Evolutionary conservation across 2,329 filamentous ascomycete species (phyloP), one percentile per base, ranked within the genome.

Genomic region (Lecanosticta acicola): DNA sequence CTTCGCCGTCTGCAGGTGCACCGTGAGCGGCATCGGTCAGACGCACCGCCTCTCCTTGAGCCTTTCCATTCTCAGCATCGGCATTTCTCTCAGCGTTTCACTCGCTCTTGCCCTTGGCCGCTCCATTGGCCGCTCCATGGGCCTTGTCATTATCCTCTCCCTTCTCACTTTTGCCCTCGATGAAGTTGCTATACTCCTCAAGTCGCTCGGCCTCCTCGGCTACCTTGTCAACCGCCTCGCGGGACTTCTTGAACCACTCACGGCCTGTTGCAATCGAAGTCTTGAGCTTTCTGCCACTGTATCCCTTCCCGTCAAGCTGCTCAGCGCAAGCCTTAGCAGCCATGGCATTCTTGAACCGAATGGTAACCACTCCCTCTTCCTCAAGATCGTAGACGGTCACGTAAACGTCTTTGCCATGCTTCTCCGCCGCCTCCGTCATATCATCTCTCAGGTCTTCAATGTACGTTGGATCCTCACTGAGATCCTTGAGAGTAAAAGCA

Each of bases 401-500:
- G 61, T 94, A 96, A 24, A 89, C 94, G 29, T 97, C 87, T 18
- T 83, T 76, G 2, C 93, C 93, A 11, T 93, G 73, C 68, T 94
- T 94, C 47, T 80, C 76, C 65, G 88, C 94, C 68, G 95, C 90
- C 41, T 95, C 87, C 37, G 87, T 80, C 45, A 97, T 87, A 63
- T 98, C 93, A 65, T 95, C 85, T 64, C 94, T 94, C 70, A 97
- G 94, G 53, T 97, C 91, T 32, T 94, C 73, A 49, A 94, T 77
- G 1, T 85, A 86, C 0, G 82, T 81, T 1, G 86, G 81, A 59
- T 97, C 90, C 62, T 94, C 86, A 57, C 89, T 83, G 19, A 97
- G 75, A 69, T 95, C 87, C 51, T 83, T 65, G 34, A 91, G 74
- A 1, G 88, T 94, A 68, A 98, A 98, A 84, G 95, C 94, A 69